Base-by-base conservation (phyloP, 768 basidiomycete species). In the Pleurotus tuoliensis region DNA sequence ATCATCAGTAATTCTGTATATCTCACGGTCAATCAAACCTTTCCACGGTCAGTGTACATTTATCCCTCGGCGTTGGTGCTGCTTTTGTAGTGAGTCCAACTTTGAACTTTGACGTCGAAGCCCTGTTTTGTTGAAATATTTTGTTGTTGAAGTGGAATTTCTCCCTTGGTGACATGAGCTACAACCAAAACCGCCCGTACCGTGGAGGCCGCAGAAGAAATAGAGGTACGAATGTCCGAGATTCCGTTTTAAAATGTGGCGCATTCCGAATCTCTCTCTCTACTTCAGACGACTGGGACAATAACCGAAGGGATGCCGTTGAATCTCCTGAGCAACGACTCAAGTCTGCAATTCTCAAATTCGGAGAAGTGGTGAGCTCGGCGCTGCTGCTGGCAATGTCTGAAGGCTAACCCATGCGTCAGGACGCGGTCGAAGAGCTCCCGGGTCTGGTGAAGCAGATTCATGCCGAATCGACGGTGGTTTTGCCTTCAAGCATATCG, bases 311-410 rank as follows among this genome's bases (percentile, higher is more conserved):
- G 56, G 85, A 88, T 57, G 63, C 71, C 39, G 74, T 77, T 62
- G 90, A 92, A 61, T 81, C 87, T 2, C 88, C 89, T 4, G 88
- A 90, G 61, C 82, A 91, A 58, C 87, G 81, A 64, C 73, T 92
- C 38, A 85, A 82, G 67, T 76, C 73, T 48, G 72, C 80, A 43
- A 86, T 93, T 59, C 73, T 91, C 63, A 87, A 84, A 64, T 73
- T 89, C 51, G 91, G 90, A 41, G 91, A 93, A 79, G 89, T 90
- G 70, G 91, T 92, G 64, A 75, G 89, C 46, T 13, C 22, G 46
- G 74, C 16, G 38, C 27, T 2, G 25, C 48, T 27, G 22, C 15
- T 11, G 39, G 39, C 27, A 18, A 34, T 49, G 24, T 4, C 24
- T 13, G 27, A 9, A 52, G 44, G 25, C 50, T 57, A 53, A 51